Conservation (phyloP, 2,329 filamentous ascomycete species). For the Hypoxylon sp. region DNA sequence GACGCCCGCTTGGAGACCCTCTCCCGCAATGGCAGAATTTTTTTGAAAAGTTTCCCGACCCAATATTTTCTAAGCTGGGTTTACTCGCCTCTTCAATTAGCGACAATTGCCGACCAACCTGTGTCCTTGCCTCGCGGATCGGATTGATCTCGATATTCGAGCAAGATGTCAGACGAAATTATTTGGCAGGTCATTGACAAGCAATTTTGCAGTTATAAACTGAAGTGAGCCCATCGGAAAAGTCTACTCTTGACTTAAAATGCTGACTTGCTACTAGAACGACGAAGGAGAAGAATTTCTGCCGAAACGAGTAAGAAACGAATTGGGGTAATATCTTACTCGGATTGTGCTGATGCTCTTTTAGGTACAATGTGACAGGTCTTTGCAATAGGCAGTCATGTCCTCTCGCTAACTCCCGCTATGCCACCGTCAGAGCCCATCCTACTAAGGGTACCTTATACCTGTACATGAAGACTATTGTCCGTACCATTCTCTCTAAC, state of each 20-base stretch:
- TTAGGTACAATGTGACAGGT: constrained; percentile 76
- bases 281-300: constrained; percentile 91
- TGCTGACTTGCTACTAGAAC: constrained; percentile 67
- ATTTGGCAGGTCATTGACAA: constrained; percentile 98
- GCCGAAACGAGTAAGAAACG: constrained; percentile 78
- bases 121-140: not conserved
- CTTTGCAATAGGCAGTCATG: constrained; percentile 71
- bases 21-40: constrained; percentile 48
- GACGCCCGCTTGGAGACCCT: constrained; percentile 5
- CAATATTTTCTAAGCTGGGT: constrained; percentile 16
- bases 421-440: constrained; percentile 90
- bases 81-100: constrained; percentile 12
- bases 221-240: constrained; percentile 73
- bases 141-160: constrained; percentile 1
- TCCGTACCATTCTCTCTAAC: constrained; percentile 20
- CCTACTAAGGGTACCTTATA: constrained; percentile 87
- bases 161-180: constrained; percentile 91
- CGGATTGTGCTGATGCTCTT: not conserved
- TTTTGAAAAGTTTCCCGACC: constrained; percentile 41
- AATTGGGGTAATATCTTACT: not conserved
- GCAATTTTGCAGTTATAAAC: constrained; percentile 90
- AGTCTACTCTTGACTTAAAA: not conserved
- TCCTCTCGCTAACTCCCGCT: constrained; percentile 53
- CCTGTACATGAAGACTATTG: constrained; percentile 96
- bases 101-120: not conserved